A percentile compares a stretch with the other conserved stretches of the same genome.
Conservation (phyloP, 1,284 basidiomycete genomes). For the Ganoderma resinaceum region DNA sequence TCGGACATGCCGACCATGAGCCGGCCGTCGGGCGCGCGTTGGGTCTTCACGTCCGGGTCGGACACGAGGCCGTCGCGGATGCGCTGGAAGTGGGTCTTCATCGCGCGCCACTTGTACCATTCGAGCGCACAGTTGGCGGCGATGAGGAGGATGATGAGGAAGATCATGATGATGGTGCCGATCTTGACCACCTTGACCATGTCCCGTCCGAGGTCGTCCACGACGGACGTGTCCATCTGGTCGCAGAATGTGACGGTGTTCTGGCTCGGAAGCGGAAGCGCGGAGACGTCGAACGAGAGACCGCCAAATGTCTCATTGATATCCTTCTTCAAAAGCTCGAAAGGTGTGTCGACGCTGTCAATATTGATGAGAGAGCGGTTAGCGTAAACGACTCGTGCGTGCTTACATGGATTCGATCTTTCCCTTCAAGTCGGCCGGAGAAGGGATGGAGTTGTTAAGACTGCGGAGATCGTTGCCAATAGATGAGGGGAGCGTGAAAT, state of each 20-base stretch:
- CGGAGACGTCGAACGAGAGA: slow-evolving; percentile 70
- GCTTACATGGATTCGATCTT: slow-evolving; percentile 77
- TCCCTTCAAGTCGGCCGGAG: slow-evolving; percentile 77
- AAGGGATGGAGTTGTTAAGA: slow-evolving; percentile 86
- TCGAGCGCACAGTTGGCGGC: slow-evolving; percentile 71
- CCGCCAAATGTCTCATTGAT: slow-evolving; percentile 87
- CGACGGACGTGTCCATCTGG: slow-evolving; percentile 79
- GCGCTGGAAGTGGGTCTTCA: slow-evolving; percentile 67
- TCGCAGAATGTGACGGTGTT: slow-evolving; percentile 74
- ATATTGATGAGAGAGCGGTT: slow-evolving; percentile 24
- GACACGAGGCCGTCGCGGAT: slow-evolving; percentile 79
- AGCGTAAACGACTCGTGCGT: neutral
- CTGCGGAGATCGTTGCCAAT: slow-evolving; percentile 77
- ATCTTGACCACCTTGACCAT: slow-evolving; percentile 81
- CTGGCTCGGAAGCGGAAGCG: slow-evolving; percentile 77
- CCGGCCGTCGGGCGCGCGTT: slow-evolving; percentile 45
- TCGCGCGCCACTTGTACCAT: slow-evolving; percentile 83
- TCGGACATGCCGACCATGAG: slow-evolving; percentile 62
- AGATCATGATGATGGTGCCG: slow-evolving; percentile 73
- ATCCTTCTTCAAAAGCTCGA: slow-evolving; percentile 84
- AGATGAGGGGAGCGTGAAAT: slow-evolving; percentile 83
- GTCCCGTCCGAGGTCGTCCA: slow-evolving; percentile 84
- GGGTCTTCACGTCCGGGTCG: slow-evolving; percentile 60
- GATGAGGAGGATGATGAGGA: slow-evolving; percentile 68
- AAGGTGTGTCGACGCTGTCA: slow-evolving; percentile 82